These are phyloP conservation scores for Microsporum ferrugineum DNA, from an alignment of 2,329 filamentous ascomycete genomes.

Conservation along the genomic window DNA sequence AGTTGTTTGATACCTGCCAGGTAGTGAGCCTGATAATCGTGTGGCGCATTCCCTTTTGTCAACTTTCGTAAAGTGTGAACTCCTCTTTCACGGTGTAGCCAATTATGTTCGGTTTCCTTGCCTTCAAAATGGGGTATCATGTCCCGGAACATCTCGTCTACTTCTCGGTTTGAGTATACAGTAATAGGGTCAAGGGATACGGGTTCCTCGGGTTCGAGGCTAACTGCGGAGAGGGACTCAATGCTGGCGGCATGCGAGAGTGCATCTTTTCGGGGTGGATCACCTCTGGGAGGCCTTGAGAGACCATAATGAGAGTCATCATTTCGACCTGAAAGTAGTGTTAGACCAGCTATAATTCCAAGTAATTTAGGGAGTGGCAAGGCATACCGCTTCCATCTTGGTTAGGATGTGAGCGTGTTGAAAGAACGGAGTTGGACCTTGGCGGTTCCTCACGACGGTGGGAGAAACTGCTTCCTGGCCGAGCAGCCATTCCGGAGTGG, in stretches of 20 bases:
- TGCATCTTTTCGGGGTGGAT: slow-evolving; percentile 10
- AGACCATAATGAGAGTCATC: slow-evolving; percentile 7
- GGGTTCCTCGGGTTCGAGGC: slow-evolving; percentile 37
- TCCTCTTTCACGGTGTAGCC: slow-evolving; percentile 74
- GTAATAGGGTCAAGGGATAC: slow-evolving; percentile 69
- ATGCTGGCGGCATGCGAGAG: slow-evolving; percentile 11
- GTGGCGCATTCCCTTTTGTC: slow-evolving; percentile 69
- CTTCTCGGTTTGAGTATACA: slow-evolving; percentile 69
- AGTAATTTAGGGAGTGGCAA: background rate
- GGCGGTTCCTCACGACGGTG: slow-evolving; percentile 16
- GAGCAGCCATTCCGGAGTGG: slow-evolving; percentile 16
- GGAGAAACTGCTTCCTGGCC: slow-evolving; percentile 20
- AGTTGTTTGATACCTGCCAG: slow-evolving; percentile 58
- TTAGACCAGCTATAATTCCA: background rate
- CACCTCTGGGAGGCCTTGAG: slow-evolving; percentile 3
- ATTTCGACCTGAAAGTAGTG: background rate
- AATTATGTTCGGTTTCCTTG: slow-evolving; percentile 81
- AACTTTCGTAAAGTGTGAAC: slow-evolving; percentile 65
- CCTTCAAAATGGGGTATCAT: slow-evolving; percentile 79
- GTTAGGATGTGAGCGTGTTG: slow-evolving; percentile 12
- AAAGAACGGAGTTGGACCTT: slow-evolving; percentile 20
- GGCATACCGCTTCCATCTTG: slow-evolving; percentile 12
- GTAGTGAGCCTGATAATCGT: slow-evolving; percentile 63
- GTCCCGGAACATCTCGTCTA: slow-evolving; percentile 75
- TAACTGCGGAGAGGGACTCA: slow-evolving; percentile 12